Evolutionary conservation across 208 protist species (phyloP).

Genomic region (Leishmania aethiopica): DNA sequence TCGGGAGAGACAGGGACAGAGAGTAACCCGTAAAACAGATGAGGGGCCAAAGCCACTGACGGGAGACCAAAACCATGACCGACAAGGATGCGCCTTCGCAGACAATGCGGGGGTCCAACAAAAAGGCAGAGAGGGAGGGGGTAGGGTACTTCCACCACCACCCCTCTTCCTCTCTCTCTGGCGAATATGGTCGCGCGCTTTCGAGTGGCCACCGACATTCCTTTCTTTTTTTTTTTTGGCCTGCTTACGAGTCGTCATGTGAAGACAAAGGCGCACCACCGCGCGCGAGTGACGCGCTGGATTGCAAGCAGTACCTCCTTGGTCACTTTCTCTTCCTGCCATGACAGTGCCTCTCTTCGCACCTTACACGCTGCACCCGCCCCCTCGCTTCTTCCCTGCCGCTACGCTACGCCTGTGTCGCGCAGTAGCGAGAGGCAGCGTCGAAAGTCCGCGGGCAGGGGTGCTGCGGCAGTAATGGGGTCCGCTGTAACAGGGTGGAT

Average conservation of each 20-base stretch:
- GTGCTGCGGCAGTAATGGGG: constrained; percentile 43
- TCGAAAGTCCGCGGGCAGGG: constrained; percentile 60
- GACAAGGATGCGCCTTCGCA: not conserved
- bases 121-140: not conserved
- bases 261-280: not conserved
- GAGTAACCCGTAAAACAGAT: not conserved
- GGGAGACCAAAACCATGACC: not conserved
- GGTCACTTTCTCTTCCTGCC: not conserved
- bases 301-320: not conserved
- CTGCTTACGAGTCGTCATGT: not conserved
- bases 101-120: not conserved
- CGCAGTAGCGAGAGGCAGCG: constrained; percentile 32
- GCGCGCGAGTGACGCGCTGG: not conserved
- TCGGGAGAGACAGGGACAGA: not conserved
- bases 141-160: not conserved
- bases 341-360: not conserved
- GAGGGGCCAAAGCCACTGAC: not conserved
- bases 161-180: not conserved
- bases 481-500: constrained; percentile 62
- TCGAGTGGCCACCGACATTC: too few relatives aligned
- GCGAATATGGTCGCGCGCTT: too few relatives aligned
- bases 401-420: not conserved
- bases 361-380: not conserved
- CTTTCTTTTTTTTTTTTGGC: not conserved
- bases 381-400: not conserved